phyloP scores from a whole-genome alignment of 306 rosid species.

The Lotus japonicus region DNA sequence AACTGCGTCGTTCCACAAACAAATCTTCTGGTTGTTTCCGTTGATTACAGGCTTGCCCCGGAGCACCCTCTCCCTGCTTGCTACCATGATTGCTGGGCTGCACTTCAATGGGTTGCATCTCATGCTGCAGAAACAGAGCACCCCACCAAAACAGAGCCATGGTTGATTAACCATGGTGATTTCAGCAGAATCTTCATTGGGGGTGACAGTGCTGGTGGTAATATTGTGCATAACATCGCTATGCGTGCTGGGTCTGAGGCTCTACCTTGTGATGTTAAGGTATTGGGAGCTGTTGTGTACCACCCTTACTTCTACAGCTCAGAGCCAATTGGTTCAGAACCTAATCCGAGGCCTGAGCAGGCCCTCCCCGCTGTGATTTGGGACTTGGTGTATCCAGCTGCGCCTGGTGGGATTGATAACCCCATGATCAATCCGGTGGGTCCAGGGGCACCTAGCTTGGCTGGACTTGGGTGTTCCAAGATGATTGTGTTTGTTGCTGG shows the following conservation, averaged over 20 bases:
- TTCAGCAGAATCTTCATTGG: slow-evolving; percentile 30
- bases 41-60: slow-evolving; percentile 41
- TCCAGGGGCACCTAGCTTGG: slow-evolving; percentile 34
- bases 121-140: neutral
- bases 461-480: slow-evolving; percentile 28
- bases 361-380: neutral
- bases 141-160: slow-evolving; percentile 26
- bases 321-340: slow-evolving; percentile 21
- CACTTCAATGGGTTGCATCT: slow-evolving; percentile 33
- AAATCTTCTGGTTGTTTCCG: slow-evolving; percentile 29
- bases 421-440: slow-evolving; percentile 29
- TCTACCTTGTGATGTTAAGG: slow-evolving; percentile 24
- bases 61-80: slow-evolving; percentile 33
- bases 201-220: slow-evolving; percentile 59
- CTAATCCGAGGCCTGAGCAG: neutral
- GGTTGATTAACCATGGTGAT: slow-evolving; percentile 37
- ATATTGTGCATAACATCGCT: slow-evolving; percentile 41
- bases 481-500: slow-evolving; percentile 35
- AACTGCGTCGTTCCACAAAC: slow-evolving; percentile 18
- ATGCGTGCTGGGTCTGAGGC: slow-evolving; percentile 36
- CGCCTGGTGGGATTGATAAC: slow-evolving; percentile 32
- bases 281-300: slow-evolving; percentile 26
- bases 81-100: slow-evolving; percentile 35
- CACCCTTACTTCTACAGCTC: slow-evolving; percentile 46
- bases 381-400: slow-evolving; percentile 34